Base-by-base conservation (phyloP, 2,329 filamentous ascomycete genomes). In the Microdochium bolleyi region DNA sequence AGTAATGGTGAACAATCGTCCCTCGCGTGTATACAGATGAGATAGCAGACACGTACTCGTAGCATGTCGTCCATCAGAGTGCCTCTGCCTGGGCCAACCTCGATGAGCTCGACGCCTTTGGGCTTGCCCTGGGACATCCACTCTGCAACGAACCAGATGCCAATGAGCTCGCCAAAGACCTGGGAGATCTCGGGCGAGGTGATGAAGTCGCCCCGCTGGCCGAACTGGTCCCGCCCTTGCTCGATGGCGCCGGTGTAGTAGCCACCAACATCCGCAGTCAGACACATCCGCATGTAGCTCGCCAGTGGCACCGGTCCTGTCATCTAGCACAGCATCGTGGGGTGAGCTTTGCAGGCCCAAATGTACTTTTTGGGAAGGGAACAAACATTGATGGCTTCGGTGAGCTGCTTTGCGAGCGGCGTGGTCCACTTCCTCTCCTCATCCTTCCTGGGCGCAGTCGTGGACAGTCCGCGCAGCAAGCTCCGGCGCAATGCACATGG, bases 111-210 rank as follows among this genome's bases (percentile, higher is more conserved):
- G 16, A 96, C 84, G 24, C 89, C 89, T 27, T 79, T 76, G 52
- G 82, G 87, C 55, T 78, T 79, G 16, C 91, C 92, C 68, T 99
- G 94, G 41, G 88, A 87, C 68, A 97, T 88, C 92, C 94, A 99
- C 76, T 99, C 94, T 44, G 92, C 85, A 51, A 97, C 86, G 56
- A 96, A 85, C 94, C 94, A 99, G 61, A 99, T 82, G 3, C 90
- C 94, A 53, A 97, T 77, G 25, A 99, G 78, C 72, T 99, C 94
- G 24, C 94, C 94, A 71, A 99, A 99, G 13, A 97, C 81, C 67
- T 97, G 94, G 1, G 92, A 96, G 61, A 99, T 97, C 70, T 99
- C 94, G 0, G 94, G 94, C 0, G 92, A 96, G 0, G 94, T 99
- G 51, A 97, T 87, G 65, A 99, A 99, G 70, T 99, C 94, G 24